Evolutionary conservation across 306 rosid species (phyloP).

Genomic region (Luffa aegyptiaca): DNA sequence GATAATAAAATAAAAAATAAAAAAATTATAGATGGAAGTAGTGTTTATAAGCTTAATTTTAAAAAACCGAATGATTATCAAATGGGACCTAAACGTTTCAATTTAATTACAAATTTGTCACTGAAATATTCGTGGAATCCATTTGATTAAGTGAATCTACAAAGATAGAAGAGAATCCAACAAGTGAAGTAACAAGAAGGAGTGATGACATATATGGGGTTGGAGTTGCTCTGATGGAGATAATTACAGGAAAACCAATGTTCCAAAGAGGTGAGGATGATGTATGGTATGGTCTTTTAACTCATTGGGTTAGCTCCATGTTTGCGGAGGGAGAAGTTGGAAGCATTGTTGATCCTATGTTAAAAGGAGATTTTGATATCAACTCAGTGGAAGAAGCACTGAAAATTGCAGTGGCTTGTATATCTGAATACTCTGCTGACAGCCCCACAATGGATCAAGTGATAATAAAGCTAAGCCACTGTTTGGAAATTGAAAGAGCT

Average conservation of each 20-base stretch:
- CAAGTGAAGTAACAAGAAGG: background rate
- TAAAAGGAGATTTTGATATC: slow-evolving; percentile 11
- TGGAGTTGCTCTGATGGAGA: slow-evolving; percentile 22
- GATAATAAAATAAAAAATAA: too few relatives aligned
- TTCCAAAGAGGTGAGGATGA: background rate
- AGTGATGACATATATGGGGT: slow-evolving; percentile 30
- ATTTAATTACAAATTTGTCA: too few relatives aligned
- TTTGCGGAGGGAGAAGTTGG: slow-evolving; percentile 17
- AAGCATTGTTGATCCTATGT: slow-evolving; percentile 16
- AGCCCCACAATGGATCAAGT: slow-evolving; percentile 23
- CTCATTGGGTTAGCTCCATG: slow-evolving; percentile 17
- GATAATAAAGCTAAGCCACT: slow-evolving; percentile 8
- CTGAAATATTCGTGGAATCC: too few relatives aligned
- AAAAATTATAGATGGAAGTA: too few relatives aligned
- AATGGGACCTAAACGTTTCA: too few relatives aligned
- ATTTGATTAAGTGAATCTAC: too few relatives aligned
- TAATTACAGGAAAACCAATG: slow-evolving; percentile 22
- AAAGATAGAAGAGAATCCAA: too few relatives aligned
- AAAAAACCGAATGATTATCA: too few relatives aligned
- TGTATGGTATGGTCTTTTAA: background rate
- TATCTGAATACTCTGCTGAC: background rate
- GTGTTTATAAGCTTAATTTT: too few relatives aligned
- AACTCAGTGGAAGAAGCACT: slow-evolving; percentile 12
- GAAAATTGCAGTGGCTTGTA: slow-evolving; percentile 18
- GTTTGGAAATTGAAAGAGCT: slow-evolving; percentile 7